Evolutionary conservation across 768 basidiomycete genomes (phyloP).

Genomic region (Boletus rubropictus): DNA sequence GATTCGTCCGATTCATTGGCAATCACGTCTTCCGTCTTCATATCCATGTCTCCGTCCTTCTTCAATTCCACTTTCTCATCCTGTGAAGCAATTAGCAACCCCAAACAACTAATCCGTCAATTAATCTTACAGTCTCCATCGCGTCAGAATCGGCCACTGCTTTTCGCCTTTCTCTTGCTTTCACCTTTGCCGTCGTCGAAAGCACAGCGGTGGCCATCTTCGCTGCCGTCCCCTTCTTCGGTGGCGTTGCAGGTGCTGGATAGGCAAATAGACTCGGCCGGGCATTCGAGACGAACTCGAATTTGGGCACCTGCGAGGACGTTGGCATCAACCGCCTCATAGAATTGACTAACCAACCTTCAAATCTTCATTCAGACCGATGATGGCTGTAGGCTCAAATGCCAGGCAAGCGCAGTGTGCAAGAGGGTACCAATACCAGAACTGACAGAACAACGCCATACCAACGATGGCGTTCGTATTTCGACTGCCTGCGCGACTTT

Average conservation of each 20-base stretch:
- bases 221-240: conserved; percentile 85
- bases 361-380: conserved; percentile 81
- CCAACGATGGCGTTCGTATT: conserved; percentile 95
- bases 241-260: conserved; percentile 77
- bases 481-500: conserved; percentile 86
- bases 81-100: conserved; percentile 30
- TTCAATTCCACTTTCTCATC: conserved; percentile 51
- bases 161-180: conserved; percentile 90
- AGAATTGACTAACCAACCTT: conserved; percentile 46
- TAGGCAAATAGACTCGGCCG: conserved; percentile 91
- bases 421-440: conserved; percentile 99
- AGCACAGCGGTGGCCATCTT: conserved; percentile 94
- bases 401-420: conserved; percentile 90
- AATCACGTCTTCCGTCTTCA: conserved; percentile 65
- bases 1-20: conserved; percentile 54
- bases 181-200: conserved; percentile 96
- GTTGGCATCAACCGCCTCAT: conserved; percentile 2
- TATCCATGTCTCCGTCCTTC: conserved; percentile 65
- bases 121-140: conserved; percentile 70
- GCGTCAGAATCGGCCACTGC: conserved; percentile 73
- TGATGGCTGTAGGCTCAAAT: conserved; percentile 93
- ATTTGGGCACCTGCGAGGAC: conserved; percentile 75
- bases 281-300: conserved; percentile 88
- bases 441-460: conserved; percentile 97
- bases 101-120: not conserved